Percentiles rank a stretch among this genome's conserved stretches.
Conservation (phyloP, 1,284 basidiomycete species). For the Pholiota adiposa region DNA sequence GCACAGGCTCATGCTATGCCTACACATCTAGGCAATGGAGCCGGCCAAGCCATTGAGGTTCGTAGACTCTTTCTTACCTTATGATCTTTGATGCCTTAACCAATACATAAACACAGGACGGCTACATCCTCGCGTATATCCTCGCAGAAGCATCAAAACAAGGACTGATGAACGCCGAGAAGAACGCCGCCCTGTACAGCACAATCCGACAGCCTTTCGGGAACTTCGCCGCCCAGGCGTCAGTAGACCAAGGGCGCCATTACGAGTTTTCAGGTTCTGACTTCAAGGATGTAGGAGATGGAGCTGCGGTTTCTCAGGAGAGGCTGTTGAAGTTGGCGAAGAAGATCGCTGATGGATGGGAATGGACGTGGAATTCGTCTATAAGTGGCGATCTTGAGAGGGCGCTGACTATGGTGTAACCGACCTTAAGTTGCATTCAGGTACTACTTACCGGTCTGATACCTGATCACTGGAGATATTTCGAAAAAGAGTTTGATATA, state of each 20-base stretch:
- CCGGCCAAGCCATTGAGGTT: slow-evolving; percentile 23
- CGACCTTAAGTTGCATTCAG: too few species aligned
- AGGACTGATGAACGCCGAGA: background rate
- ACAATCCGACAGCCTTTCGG: slow-evolving; percentile 9
- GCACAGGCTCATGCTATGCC: slow-evolving; percentile 39
- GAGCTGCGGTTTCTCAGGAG: background rate
- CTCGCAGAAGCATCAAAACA: slow-evolving; percentile 1
- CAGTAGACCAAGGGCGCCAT: background rate
- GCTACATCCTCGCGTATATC: slow-evolving; percentile 23
- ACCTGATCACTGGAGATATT: too few species aligned
- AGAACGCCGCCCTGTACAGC: slow-evolving; percentile 1
- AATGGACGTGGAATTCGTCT: slow-evolving; percentile 8
- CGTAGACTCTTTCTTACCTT: too few species aligned
- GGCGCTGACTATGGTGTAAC: background rate
- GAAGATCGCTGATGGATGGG: background rate
- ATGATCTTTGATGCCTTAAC: too few species aligned
- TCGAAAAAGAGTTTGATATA: too few species aligned
- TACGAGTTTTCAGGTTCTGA: slow-evolving; percentile 4
- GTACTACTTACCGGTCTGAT: too few species aligned
- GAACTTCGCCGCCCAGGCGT: slow-evolving; percentile 4
- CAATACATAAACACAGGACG: slow-evolving; percentile 15
- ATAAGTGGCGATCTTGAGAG: slow-evolving; percentile 6
- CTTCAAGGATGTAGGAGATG: slow-evolving; percentile 1
- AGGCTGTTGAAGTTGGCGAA: background rate
- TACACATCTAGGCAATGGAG: slow-evolving; percentile 21